Evolutionary conservation across 257 asterid species (phyloP).

Genomic region (Ilex aquifolium): DNA sequence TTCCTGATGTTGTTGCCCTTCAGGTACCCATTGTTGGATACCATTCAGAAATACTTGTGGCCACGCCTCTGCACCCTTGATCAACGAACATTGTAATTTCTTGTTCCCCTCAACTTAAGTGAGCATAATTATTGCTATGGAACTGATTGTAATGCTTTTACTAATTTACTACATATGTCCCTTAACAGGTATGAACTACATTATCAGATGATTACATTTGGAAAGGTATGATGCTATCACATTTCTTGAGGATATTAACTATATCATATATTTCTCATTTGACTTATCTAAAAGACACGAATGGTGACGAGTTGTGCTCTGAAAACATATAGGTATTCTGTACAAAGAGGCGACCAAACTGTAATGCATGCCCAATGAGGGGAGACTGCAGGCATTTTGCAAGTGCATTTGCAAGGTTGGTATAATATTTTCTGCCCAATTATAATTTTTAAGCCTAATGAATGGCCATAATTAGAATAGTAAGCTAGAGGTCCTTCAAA

Average conservation of each 20-base stretch:
- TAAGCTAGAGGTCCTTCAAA: no score
- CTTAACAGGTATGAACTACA: conserved; percentile 67
- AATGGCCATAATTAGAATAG: no score
- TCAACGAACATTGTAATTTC: conserved; percentile 51
- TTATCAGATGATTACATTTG: conserved; percentile 77
- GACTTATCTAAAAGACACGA: no score
- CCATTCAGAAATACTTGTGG: conserved; percentile 72
- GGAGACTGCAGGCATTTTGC: conserved; percentile 18
- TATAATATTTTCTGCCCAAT: no score
- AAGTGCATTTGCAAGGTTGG: not conserved
- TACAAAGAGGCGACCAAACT: conserved; percentile 19
- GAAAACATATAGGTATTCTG: conserved; percentile 12
- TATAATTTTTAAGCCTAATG: no score
- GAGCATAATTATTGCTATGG: no score
- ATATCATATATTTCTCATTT: no score
- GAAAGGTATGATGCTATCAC: conserved; percentile 47
- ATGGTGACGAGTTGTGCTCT: no score
- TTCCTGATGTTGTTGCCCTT: not conserved
- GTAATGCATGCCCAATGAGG: conserved; percentile 24
- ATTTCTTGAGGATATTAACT: no score
- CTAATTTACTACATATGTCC: no score
- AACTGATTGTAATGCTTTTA: no score
- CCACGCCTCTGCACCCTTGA: conserved; percentile 70
- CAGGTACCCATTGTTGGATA: conserved; percentile 65
- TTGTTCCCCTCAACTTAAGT: no score